Percentiles rank a stretch among this genome's conserved stretches.
Conservation (phyloP, 306 rosid genomes). For the Vigna nakashimae region DNA sequence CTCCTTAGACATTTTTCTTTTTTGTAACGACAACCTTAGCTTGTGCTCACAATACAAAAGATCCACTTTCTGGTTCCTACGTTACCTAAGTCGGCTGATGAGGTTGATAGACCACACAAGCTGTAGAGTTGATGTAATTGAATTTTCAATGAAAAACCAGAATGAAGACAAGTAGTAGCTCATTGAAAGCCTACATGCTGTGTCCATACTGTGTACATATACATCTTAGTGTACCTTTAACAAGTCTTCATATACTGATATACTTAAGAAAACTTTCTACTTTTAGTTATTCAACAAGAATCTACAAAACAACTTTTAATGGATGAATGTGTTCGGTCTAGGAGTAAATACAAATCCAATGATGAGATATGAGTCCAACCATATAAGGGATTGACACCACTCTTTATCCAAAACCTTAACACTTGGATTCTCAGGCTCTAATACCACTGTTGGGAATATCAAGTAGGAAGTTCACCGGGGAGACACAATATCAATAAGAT, state of each 20-base stretch:
- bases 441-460: no score
- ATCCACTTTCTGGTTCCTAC: slow-evolving; percentile 9
- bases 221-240: neutral
- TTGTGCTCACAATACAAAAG: slow-evolving; percentile 37
- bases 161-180: slow-evolving; percentile 25
- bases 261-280: no score
- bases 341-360: no score
- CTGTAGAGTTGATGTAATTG: slow-evolving; percentile 44
- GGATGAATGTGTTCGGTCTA: neutral
- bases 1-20: slow-evolving; percentile 27
- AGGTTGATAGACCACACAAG: slow-evolving; percentile 42
- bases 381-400: no score
- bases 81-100: slow-evolving; percentile 15
- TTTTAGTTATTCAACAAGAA: neutral
- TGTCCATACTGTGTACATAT: neutral
- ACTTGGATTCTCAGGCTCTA: no score
- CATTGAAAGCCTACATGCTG: neutral
- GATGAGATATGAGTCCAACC: no score
- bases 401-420: no score
- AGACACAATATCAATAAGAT: no score
- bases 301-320: neutral
- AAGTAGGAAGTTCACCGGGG: no score
- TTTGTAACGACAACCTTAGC: slow-evolving; percentile 62
- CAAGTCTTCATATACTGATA: no score
- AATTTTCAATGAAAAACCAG: slow-evolving; percentile 34